A percentile compares a stretch with the other conserved stretches of the same genome.
phyloP scores from a whole-genome alignment of 768 basidiomycete species.

The Rubroboletus pulcherrimus region DNA sequence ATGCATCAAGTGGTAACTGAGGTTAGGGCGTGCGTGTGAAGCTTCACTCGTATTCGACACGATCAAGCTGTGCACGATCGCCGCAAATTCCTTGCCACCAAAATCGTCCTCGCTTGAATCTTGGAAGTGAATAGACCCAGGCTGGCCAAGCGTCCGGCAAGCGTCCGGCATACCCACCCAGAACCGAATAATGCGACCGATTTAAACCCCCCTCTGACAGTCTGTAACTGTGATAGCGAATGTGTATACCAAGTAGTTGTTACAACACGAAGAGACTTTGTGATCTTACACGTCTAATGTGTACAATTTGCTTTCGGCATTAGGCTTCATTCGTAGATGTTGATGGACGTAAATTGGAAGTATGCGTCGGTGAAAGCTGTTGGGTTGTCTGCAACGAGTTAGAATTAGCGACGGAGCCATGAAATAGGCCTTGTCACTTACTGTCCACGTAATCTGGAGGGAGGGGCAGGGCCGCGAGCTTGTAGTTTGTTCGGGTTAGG shows the following conservation, averaged over 20 bases:
- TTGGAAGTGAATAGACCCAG: background rate
- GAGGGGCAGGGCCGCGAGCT: background rate
- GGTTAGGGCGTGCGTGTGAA: too few species aligned
- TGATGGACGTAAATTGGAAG: constrained; percentile 38
- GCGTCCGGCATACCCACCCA: too few species aligned
- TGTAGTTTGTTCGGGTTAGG: background rate
- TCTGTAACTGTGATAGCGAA: background rate
- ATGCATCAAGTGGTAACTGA: too few species aligned
- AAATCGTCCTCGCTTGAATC: background rate
- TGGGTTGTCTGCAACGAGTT: constrained; percentile 30
- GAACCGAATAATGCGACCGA: background rate
- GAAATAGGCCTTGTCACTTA: constrained; percentile 1
- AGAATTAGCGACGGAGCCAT: background rate
- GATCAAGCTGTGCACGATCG: background rate
- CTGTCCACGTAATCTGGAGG: constrained; percentile 26
- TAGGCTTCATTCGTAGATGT: constrained; percentile 32
- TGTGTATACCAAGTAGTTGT: too few species aligned
- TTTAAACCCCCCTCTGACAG: too few species aligned
- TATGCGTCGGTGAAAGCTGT: constrained; percentile 40
- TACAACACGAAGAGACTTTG: background rate
- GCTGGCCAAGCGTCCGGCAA: too few species aligned
- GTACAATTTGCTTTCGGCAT: background rate
- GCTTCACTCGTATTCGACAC: background rate
- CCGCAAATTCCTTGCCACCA: background rate
- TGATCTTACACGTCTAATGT: background rate